Base-by-base conservation (phyloP, 495 filamentous ascomycete genomes). In the Articulospora tetracladia region DNA sequence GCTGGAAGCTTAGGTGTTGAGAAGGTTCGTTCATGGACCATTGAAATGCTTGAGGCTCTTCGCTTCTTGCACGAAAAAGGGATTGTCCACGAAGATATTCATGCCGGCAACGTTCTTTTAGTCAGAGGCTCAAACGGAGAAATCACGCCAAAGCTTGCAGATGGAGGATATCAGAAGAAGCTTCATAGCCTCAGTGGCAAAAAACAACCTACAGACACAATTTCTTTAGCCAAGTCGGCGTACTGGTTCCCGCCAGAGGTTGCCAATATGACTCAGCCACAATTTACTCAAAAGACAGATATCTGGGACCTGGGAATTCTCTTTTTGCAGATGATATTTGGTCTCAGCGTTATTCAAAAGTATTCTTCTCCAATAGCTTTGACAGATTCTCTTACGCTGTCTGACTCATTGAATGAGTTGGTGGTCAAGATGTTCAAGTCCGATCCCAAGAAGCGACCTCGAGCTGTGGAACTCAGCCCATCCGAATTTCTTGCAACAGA, bases 241-340 rank as follows among this genome's bases (percentile, higher is more conserved):
- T 88, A 88, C 63, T 98, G 93, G 93, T 69, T 87, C 25, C 85
- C 93, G 4, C 89, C 92, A 17, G 93, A 98, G 70, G 73, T 89
- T 36, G 81, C 87, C 1, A 81, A 84, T 46, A 77, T 77, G 24
- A 76, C 78, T 49, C 79, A 82, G 22, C 74, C 80, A 0, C 76
- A 82, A 46, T 79, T 79, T 25, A 89, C 85, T 11, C 85, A 87
- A 65, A 96, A 95, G 70, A 89, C 91, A 0, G 95, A 98, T 71
- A 83, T 98, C 15, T 98, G 94, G 94, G 87, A 96, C 63, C 82
- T 98, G 63, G 94, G 94, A 3, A 82, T 97, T 39, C 79, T 96
- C 20, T 85, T 96, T 64, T 72, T 96, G 26, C 93, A 98, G 70
- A 96, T 98, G 92, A 77, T 91, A n/a, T 94, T 97, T 67, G 94